Evolutionary conservation across 225 moss, liverwort and hornwort species (phyloP), one percentile per base, ranked within the genome.

Genomic region (Bryum argenteum): DNA sequence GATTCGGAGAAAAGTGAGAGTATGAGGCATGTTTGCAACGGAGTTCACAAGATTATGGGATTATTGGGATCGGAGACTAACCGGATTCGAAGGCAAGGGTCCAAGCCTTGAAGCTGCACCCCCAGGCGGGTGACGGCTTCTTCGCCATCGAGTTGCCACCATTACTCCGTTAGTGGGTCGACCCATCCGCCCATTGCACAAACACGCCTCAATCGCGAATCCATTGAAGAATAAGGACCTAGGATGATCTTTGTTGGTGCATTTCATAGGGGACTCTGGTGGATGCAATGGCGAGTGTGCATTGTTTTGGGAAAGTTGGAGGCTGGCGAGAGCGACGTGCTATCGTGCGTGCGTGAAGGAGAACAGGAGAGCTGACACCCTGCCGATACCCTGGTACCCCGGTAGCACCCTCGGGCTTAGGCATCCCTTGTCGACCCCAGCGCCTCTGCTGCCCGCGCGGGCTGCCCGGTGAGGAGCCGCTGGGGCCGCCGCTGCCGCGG

Each of bases 1-100:
- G 26, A 26, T 26, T 26, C 26, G 2, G 4, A 26, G 26, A 26
- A 26, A 4, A 26, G 26, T 26, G 33, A 5, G 33, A 6, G 5
- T 33, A 33, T 33, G 33, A 6, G 33, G 33, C 33, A 33, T 33
- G 5, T 33, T 33, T 33, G 33, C 33, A 33, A 33, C 0, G 33
- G 33, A 5, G n/a, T n/a, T n/a, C n/a, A n/a, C n/a, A n/a, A n/a
- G 5, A 28, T 28, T 28, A 2, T 2, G 5, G 28, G 28, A 2
- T 2, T 28, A 28, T 28, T 28, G 28, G 28, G 28, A 28, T 28
- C 3, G 48, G 13, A 58, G 20, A 3, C 50, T 37, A n/a, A 84
- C 81, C 78, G 39, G 65, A 52, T 50, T 84, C 84, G 61, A 84
- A 37, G 74, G 67, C 21, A 8, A 81, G n/a, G 58, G 69, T 54